Percentiles rank a stretch among this genome's conserved stretches.
These are phyloP conservation scores for Phoma herbarum DNA, from an alignment of 2,329 filamentous ascomycete genomes.

Conservation along the genomic window DNA sequence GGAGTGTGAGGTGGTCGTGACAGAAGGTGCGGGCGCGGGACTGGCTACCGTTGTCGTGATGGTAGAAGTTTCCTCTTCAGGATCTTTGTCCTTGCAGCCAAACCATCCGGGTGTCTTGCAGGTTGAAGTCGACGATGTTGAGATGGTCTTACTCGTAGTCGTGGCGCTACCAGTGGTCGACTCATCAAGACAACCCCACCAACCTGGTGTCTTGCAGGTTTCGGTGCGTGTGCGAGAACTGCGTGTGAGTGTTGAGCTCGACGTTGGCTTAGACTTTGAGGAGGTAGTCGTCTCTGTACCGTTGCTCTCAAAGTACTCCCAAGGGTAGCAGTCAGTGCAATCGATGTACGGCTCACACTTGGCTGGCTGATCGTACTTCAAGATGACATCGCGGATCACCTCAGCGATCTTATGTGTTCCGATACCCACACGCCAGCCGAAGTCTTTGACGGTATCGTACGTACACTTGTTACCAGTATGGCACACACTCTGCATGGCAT, in stretches of 20 bases:
- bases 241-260: conserved; percentile 61
- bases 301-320: conserved; percentile 96
- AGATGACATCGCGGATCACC: conserved; percentile 87
- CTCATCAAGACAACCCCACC: conserved; percentile 84
- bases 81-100: conserved; percentile 63
- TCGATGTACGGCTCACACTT: conserved; percentile 75
- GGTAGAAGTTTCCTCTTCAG: conserved; percentile 50
- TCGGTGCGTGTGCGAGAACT: conserved; percentile 71
- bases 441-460: conserved; percentile 91
- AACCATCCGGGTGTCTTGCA: conserved; percentile 70
- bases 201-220: conserved; percentile 90
- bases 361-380: conserved; percentile 82
- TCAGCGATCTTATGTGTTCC: conserved; percentile 89
- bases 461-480: conserved; percentile 88
- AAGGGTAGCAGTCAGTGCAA: conserved; percentile 88
- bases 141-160: conserved; percentile 56
- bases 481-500: conserved; percentile 92
- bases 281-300: conserved; percentile 76
- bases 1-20: conserved; percentile 41
- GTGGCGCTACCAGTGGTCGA: conserved; percentile 61
- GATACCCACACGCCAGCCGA: conserved; percentile 90
- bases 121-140: conserved; percentile 49
- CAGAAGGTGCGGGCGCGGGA: conserved; percentile 37
- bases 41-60: conserved; percentile 35
- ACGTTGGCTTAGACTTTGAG: conserved; percentile 59